Percentiles rank a stretch among this genome's conserved stretches.
Evolutionary conservation across 2,329 filamentous ascomycete species (phyloP).

Genomic region (Cladophialophora exuberans): DNA sequence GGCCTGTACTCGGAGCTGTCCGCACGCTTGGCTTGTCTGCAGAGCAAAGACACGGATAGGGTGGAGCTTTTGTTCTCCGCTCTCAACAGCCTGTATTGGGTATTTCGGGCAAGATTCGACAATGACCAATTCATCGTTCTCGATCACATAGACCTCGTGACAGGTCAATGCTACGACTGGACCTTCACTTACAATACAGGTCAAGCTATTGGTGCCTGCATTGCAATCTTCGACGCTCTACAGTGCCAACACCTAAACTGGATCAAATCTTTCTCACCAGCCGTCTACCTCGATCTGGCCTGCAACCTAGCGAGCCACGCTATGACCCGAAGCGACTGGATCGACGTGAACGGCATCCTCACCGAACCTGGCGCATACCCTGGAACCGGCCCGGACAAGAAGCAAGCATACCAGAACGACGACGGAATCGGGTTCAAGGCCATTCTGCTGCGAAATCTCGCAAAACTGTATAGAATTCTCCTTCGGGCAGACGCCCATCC

Average conservation of each 20-base stretch:
- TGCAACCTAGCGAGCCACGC: slow-evolving; percentile 19
- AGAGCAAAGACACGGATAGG: not conserved
- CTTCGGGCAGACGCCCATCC: slow-evolving; percentile 2
- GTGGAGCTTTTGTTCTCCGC: slow-evolving; percentile 11
- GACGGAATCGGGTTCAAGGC: slow-evolving; percentile 29
- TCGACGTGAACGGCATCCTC: slow-evolving; percentile 22
- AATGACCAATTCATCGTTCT: slow-evolving; percentile 16
- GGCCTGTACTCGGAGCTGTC: slow-evolving; percentile 28
- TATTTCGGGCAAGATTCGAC: slow-evolving; percentile 19
- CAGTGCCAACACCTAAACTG: not conserved
- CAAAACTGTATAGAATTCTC: slow-evolving; percentile 21
- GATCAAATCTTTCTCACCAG: not conserved
- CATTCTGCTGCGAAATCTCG: slow-evolving; percentile 24
- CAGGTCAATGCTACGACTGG: slow-evolving; percentile 19
- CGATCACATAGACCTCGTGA: slow-evolving; percentile 23
- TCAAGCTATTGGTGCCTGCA: slow-evolving; percentile 25
- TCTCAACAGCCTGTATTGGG: slow-evolving; percentile 20
- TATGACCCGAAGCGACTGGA: slow-evolving; percentile 25
- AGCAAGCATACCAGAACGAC: slow-evolving; percentile 19
- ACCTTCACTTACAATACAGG: slow-evolving; percentile 31
- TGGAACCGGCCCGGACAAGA: slow-evolving; percentile 6
- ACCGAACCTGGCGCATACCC: slow-evolving; percentile 25
- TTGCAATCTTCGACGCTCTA: slow-evolving; percentile 23
- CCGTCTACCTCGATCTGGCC: slow-evolving; percentile 21
- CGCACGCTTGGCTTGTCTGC: slow-evolving; percentile 13